A percentile compares a stretch with the other conserved stretches of the same genome.
Conservation (phyloP, 129 eudicot genomes). For the Escallonia rubra region DNA sequence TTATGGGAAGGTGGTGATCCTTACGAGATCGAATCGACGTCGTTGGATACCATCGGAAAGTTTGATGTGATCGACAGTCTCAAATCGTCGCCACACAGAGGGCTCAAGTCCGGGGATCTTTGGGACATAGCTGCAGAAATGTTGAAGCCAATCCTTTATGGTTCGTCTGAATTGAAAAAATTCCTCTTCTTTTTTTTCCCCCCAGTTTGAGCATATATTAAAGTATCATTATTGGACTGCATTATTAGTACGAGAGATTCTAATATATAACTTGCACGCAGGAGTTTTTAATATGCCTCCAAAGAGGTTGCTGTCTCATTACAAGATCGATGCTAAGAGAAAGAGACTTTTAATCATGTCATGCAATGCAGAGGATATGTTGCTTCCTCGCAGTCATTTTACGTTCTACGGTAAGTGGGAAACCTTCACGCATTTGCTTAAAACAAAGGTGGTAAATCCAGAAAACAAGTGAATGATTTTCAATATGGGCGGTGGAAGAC, state of each 20-base stretch:
- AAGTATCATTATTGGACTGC: no score
- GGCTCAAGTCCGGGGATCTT: slow-evolving; percentile 13
- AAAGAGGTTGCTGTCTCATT: slow-evolving; percentile 82
- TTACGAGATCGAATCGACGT: slow-evolving; percentile 59
- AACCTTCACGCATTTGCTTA: not conserved
- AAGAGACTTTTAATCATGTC: slow-evolving; percentile 79
- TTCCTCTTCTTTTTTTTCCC: no score
- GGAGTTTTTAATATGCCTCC: slow-evolving; percentile 94
- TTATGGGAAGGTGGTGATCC: slow-evolving; percentile 98
- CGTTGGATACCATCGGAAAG: slow-evolving; percentile 65
- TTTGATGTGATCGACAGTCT: slow-evolving; percentile 40
- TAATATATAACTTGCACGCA: slow-evolving; percentile 27
- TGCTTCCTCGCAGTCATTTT: slow-evolving; percentile 79
- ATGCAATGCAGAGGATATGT: slow-evolving; percentile 98
- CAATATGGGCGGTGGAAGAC: no score
- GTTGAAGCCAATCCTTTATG: slow-evolving; percentile 77
- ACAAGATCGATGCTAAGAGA: slow-evolving; percentile 69
- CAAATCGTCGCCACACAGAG: slow-evolving; percentile 5
- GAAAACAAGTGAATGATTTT: no score
- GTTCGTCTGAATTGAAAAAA: slow-evolving; percentile 25
- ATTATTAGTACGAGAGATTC: no score
- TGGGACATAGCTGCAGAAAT: slow-evolving; percentile 57
- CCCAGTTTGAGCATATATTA: no score
- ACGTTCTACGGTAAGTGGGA: slow-evolving; percentile 66
- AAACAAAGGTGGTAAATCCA: no score